Evolutionary conservation across 108 stramenopile genomes (phyloP).

Genomic region (Mediolabrus comicus): DNA sequence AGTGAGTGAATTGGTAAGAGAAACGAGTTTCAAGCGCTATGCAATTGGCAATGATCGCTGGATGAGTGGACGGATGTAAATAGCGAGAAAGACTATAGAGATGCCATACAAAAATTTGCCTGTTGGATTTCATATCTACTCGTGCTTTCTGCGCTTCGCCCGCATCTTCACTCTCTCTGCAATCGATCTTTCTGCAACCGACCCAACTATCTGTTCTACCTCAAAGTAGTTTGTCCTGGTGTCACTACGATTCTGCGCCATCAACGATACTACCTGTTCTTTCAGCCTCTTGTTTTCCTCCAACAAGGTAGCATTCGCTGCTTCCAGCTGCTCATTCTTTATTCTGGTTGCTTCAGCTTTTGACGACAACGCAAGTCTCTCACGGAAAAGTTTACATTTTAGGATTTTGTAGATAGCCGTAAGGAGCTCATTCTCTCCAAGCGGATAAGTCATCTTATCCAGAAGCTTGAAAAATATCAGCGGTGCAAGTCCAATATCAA

Average conservation of each 20-base stretch:
- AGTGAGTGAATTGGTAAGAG: conserved; percentile 77
- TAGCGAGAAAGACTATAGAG: too few relatives aligned
- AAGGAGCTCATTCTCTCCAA: background rate
- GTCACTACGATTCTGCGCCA: conserved; percentile 8
- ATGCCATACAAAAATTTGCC: too few relatives aligned
- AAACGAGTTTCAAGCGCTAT: conserved; percentile 82
- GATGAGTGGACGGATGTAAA: conserved; percentile 59
- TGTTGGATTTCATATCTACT: background rate
- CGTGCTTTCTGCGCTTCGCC: conserved; percentile 8
- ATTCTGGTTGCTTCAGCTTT: background rate
- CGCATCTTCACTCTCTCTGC: conserved; percentile 11
- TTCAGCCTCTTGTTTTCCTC: conserved; percentile 3
- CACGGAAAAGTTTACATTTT: background rate
- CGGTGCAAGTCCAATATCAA: conserved; percentile 5
- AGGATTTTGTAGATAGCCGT: conserved; percentile 13
- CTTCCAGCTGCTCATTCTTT: conserved; percentile 6
- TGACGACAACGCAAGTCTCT: conserved; percentile 13
- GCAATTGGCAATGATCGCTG: conserved; percentile 90
- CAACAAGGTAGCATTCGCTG: conserved; percentile 1
- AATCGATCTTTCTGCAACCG: conserved; percentile 7
- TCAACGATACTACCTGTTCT: conserved; percentile 10
- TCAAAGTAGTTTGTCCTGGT: background rate
- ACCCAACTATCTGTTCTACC: background rate
- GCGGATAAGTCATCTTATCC: background rate
- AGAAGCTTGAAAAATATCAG: background rate